These are phyloP conservation scores for Lasiodiplodia citricola DNA, from an alignment of 2,329 filamentous ascomycete species.

Conservation along the genomic window DNA sequence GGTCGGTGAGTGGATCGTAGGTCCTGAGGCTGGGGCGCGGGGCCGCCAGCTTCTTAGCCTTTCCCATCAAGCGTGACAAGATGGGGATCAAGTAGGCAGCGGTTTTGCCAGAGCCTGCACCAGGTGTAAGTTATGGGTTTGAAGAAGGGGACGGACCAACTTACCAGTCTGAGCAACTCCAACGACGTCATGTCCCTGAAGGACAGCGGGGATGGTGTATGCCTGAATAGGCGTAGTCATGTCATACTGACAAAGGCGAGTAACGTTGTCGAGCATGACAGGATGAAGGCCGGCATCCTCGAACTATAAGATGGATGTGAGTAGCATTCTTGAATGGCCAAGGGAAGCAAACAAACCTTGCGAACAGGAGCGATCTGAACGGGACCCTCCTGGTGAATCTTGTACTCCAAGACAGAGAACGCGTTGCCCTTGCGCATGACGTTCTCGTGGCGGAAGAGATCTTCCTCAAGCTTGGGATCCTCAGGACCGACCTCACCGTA, in stretches of 20 bases:
- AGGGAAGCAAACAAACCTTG: slow-evolving; percentile 48
- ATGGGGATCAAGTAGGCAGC: slow-evolving; percentile 90
- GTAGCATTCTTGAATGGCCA: slow-evolving; percentile 25
- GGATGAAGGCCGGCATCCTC: slow-evolving; percentile 83
- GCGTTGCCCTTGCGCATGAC: slow-evolving; percentile 63
- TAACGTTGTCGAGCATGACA: slow-evolving; percentile 76
- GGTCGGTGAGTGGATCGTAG: slow-evolving; percentile 57
- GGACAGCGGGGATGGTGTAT: slow-evolving; percentile 80
- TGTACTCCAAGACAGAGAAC: slow-evolving; percentile 65
- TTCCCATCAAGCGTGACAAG: slow-evolving; percentile 91
- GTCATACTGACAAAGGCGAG: slow-evolving; percentile 70
- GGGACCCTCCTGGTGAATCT: slow-evolving; percentile 57
- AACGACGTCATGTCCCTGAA: slow-evolving; percentile 79
- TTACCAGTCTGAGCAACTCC: slow-evolving; percentile 91
- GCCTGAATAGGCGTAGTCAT: slow-evolving; percentile 85
- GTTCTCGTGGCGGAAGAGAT: slow-evolving; percentile 70
- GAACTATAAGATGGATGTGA: slow-evolving; percentile 61
- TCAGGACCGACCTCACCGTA: slow-evolving; percentile 83
- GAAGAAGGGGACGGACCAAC: slow-evolving; percentile 35
- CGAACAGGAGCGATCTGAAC: slow-evolving; percentile 55
- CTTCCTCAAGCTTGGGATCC: slow-evolving; percentile 71
- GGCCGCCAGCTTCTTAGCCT: slow-evolving; percentile 85
- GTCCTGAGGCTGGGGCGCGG: slow-evolving; percentile 70
- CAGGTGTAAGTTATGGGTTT: not conserved
- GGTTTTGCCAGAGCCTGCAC: slow-evolving; percentile 92